Conservation (phyloP, 2,329 filamentous ascomycete genomes). For the Aspergillus sp. region DNA sequence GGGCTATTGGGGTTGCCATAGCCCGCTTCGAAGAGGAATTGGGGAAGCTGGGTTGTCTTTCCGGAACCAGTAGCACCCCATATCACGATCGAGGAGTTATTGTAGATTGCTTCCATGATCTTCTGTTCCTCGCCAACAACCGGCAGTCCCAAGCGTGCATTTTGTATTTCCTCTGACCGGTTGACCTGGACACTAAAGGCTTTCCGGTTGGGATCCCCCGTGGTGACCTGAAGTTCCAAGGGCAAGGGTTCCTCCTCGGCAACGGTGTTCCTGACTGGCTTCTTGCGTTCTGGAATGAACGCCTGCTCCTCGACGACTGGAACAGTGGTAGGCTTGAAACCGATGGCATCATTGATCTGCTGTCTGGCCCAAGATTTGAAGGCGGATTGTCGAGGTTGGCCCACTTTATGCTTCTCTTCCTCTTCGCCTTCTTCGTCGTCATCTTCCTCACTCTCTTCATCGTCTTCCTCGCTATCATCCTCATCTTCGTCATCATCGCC, state of each 20-base stretch:
- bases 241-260: conserved; percentile 44
- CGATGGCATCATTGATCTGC: conserved; percentile 80
- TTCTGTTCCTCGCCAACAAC: conserved; percentile 94
- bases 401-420: conserved; percentile 19
- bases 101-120: conserved; percentile 97
- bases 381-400: conserved; percentile 56
- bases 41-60: conserved; percentile 96
- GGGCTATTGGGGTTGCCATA: conserved; percentile 77
- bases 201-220: conserved; percentile 60
- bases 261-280: conserved; percentile 39
- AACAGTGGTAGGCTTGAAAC: conserved; percentile 57
- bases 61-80: conserved; percentile 95
- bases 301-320: conserved; percentile 35
- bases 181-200: conserved; percentile 73
- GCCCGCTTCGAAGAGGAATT: conserved; percentile 92
- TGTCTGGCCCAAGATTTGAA: conserved; percentile 94
- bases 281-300: conserved; percentile 28
- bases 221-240: conserved; percentile 40
- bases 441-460: conserved; percentile 22
- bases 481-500: conserved; percentile 33
- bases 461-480: conserved; percentile 14
- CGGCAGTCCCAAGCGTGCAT: conserved; percentile 75
- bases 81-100: conserved; percentile 84
- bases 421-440: conserved; percentile 36
- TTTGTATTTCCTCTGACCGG: conserved; percentile 72